Evolutionary conservation across 768 basidiomycete genomes (phyloP).

Genomic region (Leucocoprinus leucothites): DNA sequence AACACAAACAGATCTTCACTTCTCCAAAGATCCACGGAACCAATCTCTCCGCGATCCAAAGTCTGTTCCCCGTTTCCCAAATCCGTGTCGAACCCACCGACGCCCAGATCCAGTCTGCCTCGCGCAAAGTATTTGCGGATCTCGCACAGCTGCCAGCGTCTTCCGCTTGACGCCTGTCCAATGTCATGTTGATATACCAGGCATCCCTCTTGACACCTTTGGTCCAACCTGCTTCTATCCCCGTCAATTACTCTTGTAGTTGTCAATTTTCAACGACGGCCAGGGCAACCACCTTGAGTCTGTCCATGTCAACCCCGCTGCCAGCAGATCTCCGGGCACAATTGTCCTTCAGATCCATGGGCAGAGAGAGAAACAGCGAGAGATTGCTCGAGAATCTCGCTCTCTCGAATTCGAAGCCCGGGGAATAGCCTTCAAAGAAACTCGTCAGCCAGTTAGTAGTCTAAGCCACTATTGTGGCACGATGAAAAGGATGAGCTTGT

Average conservation of each 20-base stretch:
- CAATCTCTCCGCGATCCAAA: conserved; percentile 6
- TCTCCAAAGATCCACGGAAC: conserved; percentile 7
- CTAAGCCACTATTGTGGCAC: neutral
- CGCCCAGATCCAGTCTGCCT: neutral
- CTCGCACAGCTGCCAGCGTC: neutral
- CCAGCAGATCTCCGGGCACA: neutral
- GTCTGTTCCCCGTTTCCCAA: too few relatives aligned
- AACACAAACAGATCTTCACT: too few relatives aligned
- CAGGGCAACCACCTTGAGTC: neutral
- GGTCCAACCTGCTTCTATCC: conserved; percentile 1
- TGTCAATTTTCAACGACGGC: neutral
- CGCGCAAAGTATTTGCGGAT: neutral
- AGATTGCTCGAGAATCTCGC: conserved; percentile 4
- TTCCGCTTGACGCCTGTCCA: neutral
- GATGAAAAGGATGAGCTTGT: neutral
- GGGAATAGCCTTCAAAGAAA: too few relatives aligned
- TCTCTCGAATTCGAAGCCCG: too few relatives aligned
- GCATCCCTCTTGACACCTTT: neutral
- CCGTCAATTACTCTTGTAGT: conserved; percentile 3
- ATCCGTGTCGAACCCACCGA: too few relatives aligned
- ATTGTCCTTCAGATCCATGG: conserved; percentile 4
- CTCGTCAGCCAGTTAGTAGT: too few relatives aligned
- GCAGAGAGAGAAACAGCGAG: neutral
- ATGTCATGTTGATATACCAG: neutral
- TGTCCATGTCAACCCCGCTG: neutral